Evolutionary conservation across 106 monocot genomes (phyloP).

Genomic region (Dendrobium nobile): DNA sequence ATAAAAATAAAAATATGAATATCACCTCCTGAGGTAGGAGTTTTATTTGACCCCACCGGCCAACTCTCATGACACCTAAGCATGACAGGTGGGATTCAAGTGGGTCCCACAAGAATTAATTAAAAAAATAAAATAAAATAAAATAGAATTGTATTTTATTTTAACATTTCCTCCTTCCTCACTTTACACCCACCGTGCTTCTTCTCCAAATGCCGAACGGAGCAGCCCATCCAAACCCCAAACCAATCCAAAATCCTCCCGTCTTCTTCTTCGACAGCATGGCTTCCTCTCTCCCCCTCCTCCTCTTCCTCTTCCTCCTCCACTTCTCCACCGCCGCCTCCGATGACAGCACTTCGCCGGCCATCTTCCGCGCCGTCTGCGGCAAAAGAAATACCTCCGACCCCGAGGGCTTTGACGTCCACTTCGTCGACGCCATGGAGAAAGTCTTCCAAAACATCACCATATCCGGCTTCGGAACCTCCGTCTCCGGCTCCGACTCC

Average conservation of each 20-base stretch:
- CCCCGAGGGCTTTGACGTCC: conserved; percentile 21
- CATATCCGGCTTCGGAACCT: conserved; percentile 8
- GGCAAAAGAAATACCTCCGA: conserved; percentile 6
- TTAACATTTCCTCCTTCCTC: background rate
- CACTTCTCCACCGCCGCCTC: background rate
- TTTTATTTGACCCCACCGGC: too few species aligned
- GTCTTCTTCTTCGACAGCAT: background rate
- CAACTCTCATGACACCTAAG: too few species aligned
- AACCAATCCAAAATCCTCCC: background rate
- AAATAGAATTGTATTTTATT: too few species aligned
- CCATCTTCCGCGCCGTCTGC: conserved; percentile 20
- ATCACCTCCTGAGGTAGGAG: too few species aligned
- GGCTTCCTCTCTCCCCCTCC: background rate
- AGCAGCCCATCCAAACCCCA: background rate
- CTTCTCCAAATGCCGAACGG: too few species aligned
- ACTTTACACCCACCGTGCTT: background rate
- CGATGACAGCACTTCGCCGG: conserved; percentile 5
- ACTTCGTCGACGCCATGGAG: conserved; percentile 41
- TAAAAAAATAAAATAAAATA: background rate
- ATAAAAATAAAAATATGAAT: too few species aligned
- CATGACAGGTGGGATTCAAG: too few species aligned
- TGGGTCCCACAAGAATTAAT: background rate
- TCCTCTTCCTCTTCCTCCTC: conserved; percentile 20
- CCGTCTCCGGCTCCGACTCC: conserved; percentile 1
- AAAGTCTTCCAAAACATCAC: conserved; percentile 27